Base-by-base conservation (phyloP, 441 rosid genomes). In the Arabidopsis lyrata region DNA sequence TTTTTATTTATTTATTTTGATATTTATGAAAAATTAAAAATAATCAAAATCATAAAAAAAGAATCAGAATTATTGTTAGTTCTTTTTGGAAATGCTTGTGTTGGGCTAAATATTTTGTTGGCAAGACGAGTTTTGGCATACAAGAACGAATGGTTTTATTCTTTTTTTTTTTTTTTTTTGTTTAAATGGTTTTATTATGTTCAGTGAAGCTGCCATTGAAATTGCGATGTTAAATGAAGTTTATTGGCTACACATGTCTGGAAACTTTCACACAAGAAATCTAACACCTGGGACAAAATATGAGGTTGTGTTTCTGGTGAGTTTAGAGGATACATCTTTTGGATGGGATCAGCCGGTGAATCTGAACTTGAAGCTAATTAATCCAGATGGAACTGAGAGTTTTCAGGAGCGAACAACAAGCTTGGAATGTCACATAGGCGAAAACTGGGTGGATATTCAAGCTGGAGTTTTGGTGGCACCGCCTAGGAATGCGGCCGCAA, bases 311-410 rank as follows among this genome's bases (percentile, higher is more conserved):
- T 78, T 86, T 24, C 74, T 82, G 53, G 56, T 86, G 14, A 85
- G 70, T 87, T 34, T 87, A 50, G 74, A 56, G 16, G 82, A 85
- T 3, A 8, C 63, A 5, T 74, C 83, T 35, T 34, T 34, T 5
- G 92, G 90, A 45, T 88, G 93, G 93, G 74, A 67, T 7, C 24
- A 6, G 44, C 85, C 93, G 2, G 81, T 88, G 38, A 86, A 73
- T 48, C 24, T 59, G 48, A 38, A 12, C 5, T 24, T 87, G 29
- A 61, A 83, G 42, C 72, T 88, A 20, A 63, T 61, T 29, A 78
- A 80, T 11, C 89, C 89, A 12, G 80, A 82, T 49, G 85, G 89
- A 59, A 59, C 48, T 14, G 64, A 59, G 48, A 59, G 53, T 76
- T 48, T 32, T 20, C 44, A 47, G 18, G 82, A 82, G 44, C 78